Base-by-base conservation (phyloP, 192 early-diverging fungal species). In the Coemansia sp. region DNA sequence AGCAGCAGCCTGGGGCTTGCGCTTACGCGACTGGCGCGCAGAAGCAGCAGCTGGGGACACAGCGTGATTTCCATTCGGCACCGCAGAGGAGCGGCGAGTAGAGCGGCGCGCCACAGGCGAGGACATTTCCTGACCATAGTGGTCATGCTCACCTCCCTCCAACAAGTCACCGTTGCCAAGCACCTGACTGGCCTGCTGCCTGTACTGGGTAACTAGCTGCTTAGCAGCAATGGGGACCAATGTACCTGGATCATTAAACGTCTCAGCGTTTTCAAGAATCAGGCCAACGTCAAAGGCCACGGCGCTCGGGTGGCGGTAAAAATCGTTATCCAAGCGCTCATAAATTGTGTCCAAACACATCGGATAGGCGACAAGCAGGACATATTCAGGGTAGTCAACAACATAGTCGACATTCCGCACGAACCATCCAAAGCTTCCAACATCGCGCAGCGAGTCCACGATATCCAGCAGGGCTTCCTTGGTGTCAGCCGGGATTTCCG, bases 241-340 rank as follows among this genome's bases (percentile, higher is more conserved):
- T 16, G 80, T 78, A 0, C 74, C 79, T 1, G 88, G 85, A 22
- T 89, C 85, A 60, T 93, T 93, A 69, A 88, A 93, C 22, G 81
- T 86, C 24, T 87, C 73, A 0, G 90, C 91, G 78, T 93, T 92
- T 33, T 86, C 85, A 43, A 81, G 82, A 29, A 93, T 87, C 63
- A 89, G 70, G 49, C 76, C 78, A 13, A 93, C 78, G 72, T 93
- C 92, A 66, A 87, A 90, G n/a, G 87, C 66, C 16, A 93, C 84
- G 1, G 91, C 89, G 77, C 82, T 86, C 31, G 70, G 22, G 15
- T 86, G 83, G 34, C 92, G 79, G 71, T 93, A 93, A 70, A 85
- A 92, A 20, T 80, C 73, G 64, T 75, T 88, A 2, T 72, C 61
- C 9, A 92, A 52, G 18, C 92, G 81, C 27, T 88, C 81, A 18